Conservation (phyloP, 1,139 yeast genomes). For the Candida labiduridarum region DNA sequence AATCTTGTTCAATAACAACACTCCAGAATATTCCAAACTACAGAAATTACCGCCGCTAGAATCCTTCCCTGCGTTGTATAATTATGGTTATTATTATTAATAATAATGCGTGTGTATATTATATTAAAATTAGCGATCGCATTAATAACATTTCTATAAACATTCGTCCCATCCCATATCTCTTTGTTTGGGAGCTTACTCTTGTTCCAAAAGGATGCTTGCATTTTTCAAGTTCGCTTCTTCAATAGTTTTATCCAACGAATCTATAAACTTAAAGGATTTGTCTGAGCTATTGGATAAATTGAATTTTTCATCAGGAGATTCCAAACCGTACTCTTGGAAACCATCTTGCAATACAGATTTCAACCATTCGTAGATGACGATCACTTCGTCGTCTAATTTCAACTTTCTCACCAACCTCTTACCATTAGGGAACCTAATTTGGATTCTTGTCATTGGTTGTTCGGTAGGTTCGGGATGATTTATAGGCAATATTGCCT, state of each 20-base stretch:
- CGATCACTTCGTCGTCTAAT: slow-evolving; percentile 53
- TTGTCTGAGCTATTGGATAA: slow-evolving; percentile 67
- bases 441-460: slow-evolving; percentile 76
- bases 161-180: background rate
- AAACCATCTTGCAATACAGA: slow-evolving; percentile 56
- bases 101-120: background rate
- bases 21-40: background rate
- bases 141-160: slow-evolving; percentile 1
- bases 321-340: slow-evolving; percentile 47
- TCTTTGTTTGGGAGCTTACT: slow-evolving; percentile 14
- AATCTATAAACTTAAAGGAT: slow-evolving; percentile 64
- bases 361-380: slow-evolving; percentile 46
- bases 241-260: slow-evolving; percentile 61
- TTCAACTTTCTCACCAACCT: slow-evolving; percentile 76
- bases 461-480: slow-evolving; percentile 62
- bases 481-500: slow-evolving; percentile 46
- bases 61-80: slow-evolving; percentile 21
- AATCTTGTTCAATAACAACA: slow-evolving; percentile 9
- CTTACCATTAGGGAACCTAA: slow-evolving; percentile 84
- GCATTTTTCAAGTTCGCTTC: slow-evolving; percentile 84
- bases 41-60: slow-evolving; percentile 29
- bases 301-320: slow-evolving; percentile 38
- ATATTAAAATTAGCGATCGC: background rate
- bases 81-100: slow-evolving; percentile 1
- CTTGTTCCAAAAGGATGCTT: slow-evolving; percentile 69